Base-by-base conservation (phyloP, 1,139 yeast genomes). In the Suhomyces guaymorum region DNA sequence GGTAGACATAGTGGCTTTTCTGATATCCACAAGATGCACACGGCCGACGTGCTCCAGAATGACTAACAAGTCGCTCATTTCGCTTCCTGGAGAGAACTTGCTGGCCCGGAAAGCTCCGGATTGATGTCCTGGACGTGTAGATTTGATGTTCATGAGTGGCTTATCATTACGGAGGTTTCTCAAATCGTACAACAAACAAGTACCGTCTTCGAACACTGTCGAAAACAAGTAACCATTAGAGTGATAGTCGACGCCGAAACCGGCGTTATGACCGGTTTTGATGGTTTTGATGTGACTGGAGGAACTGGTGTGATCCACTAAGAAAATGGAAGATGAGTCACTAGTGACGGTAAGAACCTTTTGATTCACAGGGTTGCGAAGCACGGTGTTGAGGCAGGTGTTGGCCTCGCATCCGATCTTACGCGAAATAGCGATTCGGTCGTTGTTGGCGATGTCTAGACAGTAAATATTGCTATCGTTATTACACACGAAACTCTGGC, bases 21-120 rank as follows among this genome's bases (percentile, higher is more conserved):
- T 72, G 28, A 88, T 70, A 56, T 89, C 96, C 16, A 89, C 67
- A 34, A 88, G 66, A 60, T 89, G 97, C 3, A 89, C 86, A 37
- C 96, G 66, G 1, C 95, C 95, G 40, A 80, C 85, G 51, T 89
- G 96, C 55, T 89, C 97, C 35, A 86, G 76, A 2, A 89, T 68
- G 36, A 85, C 78, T 47, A 89, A 65, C 41, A 88, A 59, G 57
- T 89, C 96, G 49, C 82, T 89, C 16, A 82, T 69, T 10, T 85
- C 83, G 30, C 78, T 71, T 13, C 35, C 44, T 1, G 50, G 51
- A 10, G 90, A 74, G 51, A 86, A 87, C 75, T 78, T 78, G 54
- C 90, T 71, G 40, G 80, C 75, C 35, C 92, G 58, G 54, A 80
- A 78, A 4, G 83, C 82, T 1, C 85, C 84, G 16, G 66, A 54